Conservation (phyloP, 192 early-diverging fungal species). For the Rhizophagus prolifer region DNA sequence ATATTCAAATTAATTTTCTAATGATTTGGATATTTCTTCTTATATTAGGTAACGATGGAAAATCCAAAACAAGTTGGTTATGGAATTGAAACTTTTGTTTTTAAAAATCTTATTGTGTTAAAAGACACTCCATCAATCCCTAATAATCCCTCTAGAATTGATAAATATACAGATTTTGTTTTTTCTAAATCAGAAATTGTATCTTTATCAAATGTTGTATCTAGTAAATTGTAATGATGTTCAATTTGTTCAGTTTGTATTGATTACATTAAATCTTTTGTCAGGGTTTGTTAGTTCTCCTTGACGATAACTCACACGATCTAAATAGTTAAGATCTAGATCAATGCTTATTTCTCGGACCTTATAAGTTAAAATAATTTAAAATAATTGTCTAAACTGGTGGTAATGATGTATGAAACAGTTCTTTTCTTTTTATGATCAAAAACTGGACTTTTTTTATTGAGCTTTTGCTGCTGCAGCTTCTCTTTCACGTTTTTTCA, state of each 20-base stretch:
- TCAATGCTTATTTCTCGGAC: too few species aligned
- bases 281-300: background rate
- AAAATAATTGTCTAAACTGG: too few species aligned
- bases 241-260: too few species aligned
- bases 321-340: too few species aligned
- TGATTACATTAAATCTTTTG: too few species aligned
- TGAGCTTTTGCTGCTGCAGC: slow-evolving; percentile 49
- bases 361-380: too few species aligned
- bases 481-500: slow-evolving; percentile 68
- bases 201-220: too few species aligned
- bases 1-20: background rate
- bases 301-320: too few species aligned
- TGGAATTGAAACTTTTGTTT: background rate
- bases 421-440: too few species aligned
- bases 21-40: background rate
- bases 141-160: background rate
- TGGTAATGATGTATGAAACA: too few species aligned
- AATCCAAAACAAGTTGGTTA: background rate
- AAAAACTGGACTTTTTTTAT: background rate
- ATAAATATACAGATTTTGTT: background rate
- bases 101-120: background rate
- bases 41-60: background rate
- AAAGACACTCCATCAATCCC: background rate
- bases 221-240: too few species aligned
- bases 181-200: background rate